Evolutionary conservation across 2,329 filamentous ascomycete genomes (phyloP).

Genomic region (Exophiala xenobiotica): DNA sequence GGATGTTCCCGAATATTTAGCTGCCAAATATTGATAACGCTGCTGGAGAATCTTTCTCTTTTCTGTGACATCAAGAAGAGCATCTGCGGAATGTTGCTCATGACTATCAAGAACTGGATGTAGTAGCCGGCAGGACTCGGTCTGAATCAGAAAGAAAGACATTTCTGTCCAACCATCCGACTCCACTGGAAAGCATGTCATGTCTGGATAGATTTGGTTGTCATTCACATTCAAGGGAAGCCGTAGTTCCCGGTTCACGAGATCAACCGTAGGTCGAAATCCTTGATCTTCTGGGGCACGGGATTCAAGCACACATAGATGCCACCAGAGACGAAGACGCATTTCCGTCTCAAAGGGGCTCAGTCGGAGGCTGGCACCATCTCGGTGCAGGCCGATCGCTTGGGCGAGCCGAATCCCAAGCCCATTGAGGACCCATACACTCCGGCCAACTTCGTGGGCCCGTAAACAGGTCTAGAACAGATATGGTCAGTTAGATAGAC

Average conservation of each 20-base stretch:
- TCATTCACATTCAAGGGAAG: constrained; percentile 54
- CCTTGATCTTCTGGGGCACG: constrained; percentile 33
- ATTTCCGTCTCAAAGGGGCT: constrained; percentile 66
- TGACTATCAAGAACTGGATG: constrained; percentile 1
- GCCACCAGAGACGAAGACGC: constrained; percentile 67
- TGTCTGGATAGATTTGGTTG: constrained; percentile 53
- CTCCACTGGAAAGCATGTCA: constrained; percentile 7
- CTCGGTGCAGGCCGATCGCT: constrained; percentile 66
- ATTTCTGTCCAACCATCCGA: constrained; percentile 17
- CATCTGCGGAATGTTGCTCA: background rate
- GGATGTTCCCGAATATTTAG: background rate
- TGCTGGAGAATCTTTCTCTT: constrained; percentile 8
- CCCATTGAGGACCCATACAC: constrained; percentile 61
- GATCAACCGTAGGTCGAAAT: constrained; percentile 39
- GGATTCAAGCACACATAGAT: constrained; percentile 43
- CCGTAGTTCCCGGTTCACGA: constrained; percentile 3
- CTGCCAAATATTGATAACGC: constrained; percentile 1
- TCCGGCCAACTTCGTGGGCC: constrained; percentile 47
- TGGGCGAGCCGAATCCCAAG: constrained; percentile 63
- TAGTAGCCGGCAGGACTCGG: constrained; percentile 1
- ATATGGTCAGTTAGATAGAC: constrained; percentile 30
- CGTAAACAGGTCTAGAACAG: constrained; percentile 58
- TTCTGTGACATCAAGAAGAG: background rate
- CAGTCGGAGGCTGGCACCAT: constrained; percentile 57
- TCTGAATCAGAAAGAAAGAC: constrained; percentile 8